phyloP scores from a whole-genome alignment of 352 stramenopile genomes.

The Globisporangium rhizosaccharum region DNA sequence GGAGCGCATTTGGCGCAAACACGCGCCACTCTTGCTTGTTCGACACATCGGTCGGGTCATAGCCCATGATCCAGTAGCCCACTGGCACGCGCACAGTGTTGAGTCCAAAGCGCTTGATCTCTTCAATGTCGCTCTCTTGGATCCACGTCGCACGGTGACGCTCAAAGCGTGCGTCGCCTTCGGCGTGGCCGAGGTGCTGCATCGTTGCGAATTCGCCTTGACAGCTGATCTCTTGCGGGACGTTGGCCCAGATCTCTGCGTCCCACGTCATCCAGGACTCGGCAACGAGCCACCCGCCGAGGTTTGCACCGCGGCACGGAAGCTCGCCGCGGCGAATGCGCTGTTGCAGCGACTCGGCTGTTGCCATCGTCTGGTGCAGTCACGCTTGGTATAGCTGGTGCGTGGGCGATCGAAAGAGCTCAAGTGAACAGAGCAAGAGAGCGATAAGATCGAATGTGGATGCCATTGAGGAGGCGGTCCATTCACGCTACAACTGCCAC shows the following conservation, averaged over 20 bases:
- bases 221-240: conserved; percentile 39
- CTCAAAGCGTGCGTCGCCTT: conserved; percentile 57
- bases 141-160: conserved; percentile 78
- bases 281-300: conserved; percentile 80
- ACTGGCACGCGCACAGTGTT: conserved; percentile 80
- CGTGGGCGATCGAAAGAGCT: too few species aligned
- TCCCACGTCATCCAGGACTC: conserved; percentile 84
- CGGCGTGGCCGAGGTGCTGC: conserved; percentile 35
- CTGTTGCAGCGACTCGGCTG: conserved; percentile 12
- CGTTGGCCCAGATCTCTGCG: conserved; percentile 78
- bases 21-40: conserved; percentile 37
- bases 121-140: conserved; percentile 58
- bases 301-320: conserved; percentile 62
- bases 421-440: too few species aligned
- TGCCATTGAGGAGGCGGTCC: too few species aligned
- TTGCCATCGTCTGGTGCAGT: conserved; percentile 11
- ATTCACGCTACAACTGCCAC: too few species aligned
- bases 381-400: too few species aligned
- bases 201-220: conserved; percentile 55
- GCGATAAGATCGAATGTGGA: too few species aligned
- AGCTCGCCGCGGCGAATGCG: conserved; percentile 32
- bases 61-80: conserved; percentile 69
- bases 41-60: conserved; percentile 37
- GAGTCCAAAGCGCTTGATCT: conserved; percentile 54
- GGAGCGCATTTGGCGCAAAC: conserved; percentile 37